Base-by-base conservation (phyloP, 768 basidiomycete species). In the Chlorophyllum brunneum region DNA sequence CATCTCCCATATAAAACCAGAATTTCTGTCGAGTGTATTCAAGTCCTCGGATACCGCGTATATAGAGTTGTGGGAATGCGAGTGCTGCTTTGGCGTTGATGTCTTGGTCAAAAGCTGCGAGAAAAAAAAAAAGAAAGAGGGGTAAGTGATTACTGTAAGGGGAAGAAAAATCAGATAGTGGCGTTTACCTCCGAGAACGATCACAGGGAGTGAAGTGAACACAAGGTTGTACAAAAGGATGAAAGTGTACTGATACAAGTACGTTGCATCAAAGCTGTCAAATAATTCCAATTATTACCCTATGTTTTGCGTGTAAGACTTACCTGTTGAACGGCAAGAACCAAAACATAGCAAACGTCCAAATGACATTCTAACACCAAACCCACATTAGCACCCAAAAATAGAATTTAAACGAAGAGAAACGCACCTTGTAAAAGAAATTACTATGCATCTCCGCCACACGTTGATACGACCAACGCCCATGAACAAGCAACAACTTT, bases 401-500 rank as follows among this genome's bases (percentile, higher is more conserved):
- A n/a, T 2, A 36, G 15, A 36, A 4, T 15, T 15, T 5, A 13
- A 36, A 10, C 39, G 20, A 8, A 23, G 31, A 33, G 15, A 24
- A 20, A 61, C 75, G 44, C 34, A 91, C 90, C 82, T 98, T 98
- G 79, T 98, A 98, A 71, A 98, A 98, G 74, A 98, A 98, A 69
- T 94, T 97, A 61, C 85, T 86, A 59, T 95, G 91, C 93, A 98
- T 95, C 62, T 95, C 93, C 13, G 95, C 93, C 37, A 98, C 76
- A 37, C 95, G 90, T 61, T 92, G 88, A 69, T 99, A 98, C 24
- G 91, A 95, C 95, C 95, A 97, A 22, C 92, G 84, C 4, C 95
- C 95, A 64, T 99, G 95, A 7, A 97, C 92, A 54, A 98, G 78
- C 0, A 98, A 75, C 39, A 98, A 70, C 66, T 92, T 92, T 2